Conservation (phyloP, 352 stramenopile species). For the Globisporangium acanthophoron region DNA sequence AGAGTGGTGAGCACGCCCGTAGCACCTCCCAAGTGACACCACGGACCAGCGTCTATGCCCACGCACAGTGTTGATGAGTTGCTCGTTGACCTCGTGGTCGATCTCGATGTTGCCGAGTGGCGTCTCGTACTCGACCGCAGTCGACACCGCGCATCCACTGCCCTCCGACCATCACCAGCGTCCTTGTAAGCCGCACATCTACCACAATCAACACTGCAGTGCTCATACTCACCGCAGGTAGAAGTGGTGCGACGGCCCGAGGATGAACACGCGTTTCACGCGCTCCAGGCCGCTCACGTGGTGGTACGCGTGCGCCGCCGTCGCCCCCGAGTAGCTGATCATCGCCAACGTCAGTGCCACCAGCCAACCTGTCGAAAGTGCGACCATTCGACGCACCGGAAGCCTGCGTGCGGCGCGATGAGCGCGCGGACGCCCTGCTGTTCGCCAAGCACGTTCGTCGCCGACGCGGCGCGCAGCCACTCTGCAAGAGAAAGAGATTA, state of each 20-base stretch:
- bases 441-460: conserved; percentile 27
- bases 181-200: no score
- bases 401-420: conserved; percentile 86
- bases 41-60: neutral
- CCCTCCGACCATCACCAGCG: neutral
- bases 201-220: no score
- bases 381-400: conserved; percentile 26
- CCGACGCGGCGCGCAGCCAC: conserved; percentile 45
- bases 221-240: conserved; percentile 63
- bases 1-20: no score
- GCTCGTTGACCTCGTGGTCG: conserved; percentile 85
- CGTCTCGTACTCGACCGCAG: conserved; percentile 88
- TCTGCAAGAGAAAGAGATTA: conserved; percentile 20
- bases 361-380: neutral
- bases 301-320: conserved; percentile 91
- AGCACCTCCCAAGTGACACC: neutral
- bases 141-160: conserved; percentile 80
- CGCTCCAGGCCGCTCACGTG: conserved; percentile 69
- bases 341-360: neutral
- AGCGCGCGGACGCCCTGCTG: conserved; percentile 56
- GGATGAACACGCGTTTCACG: conserved; percentile 86
- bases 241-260: conserved; percentile 96
- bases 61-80: conserved; percentile 80
- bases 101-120: conserved; percentile 92
- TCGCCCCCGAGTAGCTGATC: conserved; percentile 90